A percentile compares a stretch with the other conserved stretches of the same genome.
Evolutionary conservation across 352 stramenopile genomes (phyloP).

Genomic region (Pseudoperonospora humuli): DNA sequence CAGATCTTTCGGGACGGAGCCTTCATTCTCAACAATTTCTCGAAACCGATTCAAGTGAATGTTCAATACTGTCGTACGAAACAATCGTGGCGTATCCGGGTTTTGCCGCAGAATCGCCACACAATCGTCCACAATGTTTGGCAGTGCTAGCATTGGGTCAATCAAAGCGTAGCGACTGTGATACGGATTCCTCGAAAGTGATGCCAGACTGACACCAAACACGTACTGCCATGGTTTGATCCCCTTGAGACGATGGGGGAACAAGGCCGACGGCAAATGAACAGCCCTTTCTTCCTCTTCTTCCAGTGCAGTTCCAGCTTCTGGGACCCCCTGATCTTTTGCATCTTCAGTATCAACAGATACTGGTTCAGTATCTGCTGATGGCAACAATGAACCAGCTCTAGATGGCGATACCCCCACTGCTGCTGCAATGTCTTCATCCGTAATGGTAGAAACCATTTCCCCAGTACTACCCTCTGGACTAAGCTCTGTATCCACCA

Average conservation of each 20-base stretch:
- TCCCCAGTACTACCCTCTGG: slow-evolving; percentile 13
- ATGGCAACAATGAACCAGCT: slow-evolving; percentile 20
- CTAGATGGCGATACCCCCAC: slow-evolving; percentile 21
- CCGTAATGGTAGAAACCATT: slow-evolving; percentile 25
- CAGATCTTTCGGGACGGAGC: slow-evolving; percentile 46
- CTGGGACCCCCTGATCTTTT: slow-evolving; percentile 13
- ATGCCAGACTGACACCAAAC: slow-evolving; percentile 64
- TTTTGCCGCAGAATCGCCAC: slow-evolving; percentile 58
- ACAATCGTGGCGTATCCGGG: slow-evolving; percentile 57
- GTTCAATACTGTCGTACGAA: slow-evolving; percentile 70
- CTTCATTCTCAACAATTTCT: slow-evolving; percentile 67
- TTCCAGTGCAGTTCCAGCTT: slow-evolving; percentile 4
- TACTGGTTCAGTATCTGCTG: slow-evolving; percentile 6
- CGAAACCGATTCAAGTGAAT: slow-evolving; percentile 62
- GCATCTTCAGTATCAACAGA: slow-evolving; percentile 12
- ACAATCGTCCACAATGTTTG: slow-evolving; percentile 74
- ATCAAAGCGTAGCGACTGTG: slow-evolving; percentile 76
- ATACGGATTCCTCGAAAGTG: slow-evolving; percentile 73
- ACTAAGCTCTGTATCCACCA: slow-evolving; percentile 8
- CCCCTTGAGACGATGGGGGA: slow-evolving; percentile 58
- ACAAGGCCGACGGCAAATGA: slow-evolving; percentile 45
- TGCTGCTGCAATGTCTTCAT: slow-evolving; percentile 28
- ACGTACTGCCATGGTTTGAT: slow-evolving; percentile 83
- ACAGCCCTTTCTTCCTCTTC: slow-evolving; percentile 29
- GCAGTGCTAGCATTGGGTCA: slow-evolving; percentile 58